These are phyloP conservation scores for Nelumbo lutea DNA, from an alignment of 164 flowering plant genomes.

Conservation along the genomic window DNA sequence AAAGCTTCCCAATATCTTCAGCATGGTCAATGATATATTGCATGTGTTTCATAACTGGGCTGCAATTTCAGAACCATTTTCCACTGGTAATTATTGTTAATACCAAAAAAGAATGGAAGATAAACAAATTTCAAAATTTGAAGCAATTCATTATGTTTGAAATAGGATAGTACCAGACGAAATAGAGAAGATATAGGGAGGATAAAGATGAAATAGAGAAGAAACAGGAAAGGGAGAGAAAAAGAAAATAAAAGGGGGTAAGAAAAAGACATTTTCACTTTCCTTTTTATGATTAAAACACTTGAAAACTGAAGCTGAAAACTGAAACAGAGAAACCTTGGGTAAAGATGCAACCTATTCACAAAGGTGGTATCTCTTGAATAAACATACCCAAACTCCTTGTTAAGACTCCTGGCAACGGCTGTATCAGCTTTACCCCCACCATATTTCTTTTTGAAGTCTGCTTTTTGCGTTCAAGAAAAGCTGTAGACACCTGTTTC, in stretches of 20 bases:
- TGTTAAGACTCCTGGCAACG: conserved; percentile 80
- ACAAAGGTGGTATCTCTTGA: background rate
- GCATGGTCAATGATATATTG: conserved; percentile 81
- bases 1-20: conserved; percentile 58
- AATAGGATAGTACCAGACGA: too few relatives aligned
- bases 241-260: too few relatives aligned
- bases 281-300: too few relatives aligned
- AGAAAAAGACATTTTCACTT: too few relatives aligned
- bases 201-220: background rate
- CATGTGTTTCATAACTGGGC: conserved; percentile 87
- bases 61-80: conserved; percentile 19
- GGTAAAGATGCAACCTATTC: background rate
- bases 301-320: background rate
- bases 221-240: background rate
- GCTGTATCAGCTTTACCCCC: conserved; percentile 94
- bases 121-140: too few relatives aligned
- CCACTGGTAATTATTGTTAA: too few relatives aligned
- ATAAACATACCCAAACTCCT: conserved; percentile 75
- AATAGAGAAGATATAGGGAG: background rate
- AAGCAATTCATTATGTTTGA: too few relatives aligned
- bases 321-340: background rate
- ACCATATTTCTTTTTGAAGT: conserved; percentile 38
- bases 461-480: conserved; percentile 26
- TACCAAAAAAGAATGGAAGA: too few relatives aligned
- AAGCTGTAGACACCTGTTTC: conserved; percentile 48